Conservation (phyloP, 192 early-diverging fungal species). For the Podila minutissima region DNA sequence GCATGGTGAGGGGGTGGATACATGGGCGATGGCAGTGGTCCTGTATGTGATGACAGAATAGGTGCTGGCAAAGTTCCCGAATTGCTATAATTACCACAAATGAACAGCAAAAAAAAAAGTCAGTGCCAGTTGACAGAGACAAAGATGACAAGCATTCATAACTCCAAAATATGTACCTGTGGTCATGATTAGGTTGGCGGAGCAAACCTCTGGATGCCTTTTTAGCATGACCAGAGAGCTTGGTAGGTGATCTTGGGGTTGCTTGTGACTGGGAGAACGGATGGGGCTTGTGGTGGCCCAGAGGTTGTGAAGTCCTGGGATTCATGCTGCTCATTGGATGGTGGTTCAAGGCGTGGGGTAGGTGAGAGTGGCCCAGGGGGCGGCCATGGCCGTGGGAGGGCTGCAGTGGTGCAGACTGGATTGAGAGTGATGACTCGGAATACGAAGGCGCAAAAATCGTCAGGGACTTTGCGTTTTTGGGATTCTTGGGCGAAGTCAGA, state of each 20-base stretch:
- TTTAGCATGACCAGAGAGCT: slow-evolving; percentile 23
- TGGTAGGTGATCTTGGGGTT: slow-evolving; percentile 5
- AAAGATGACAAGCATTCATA: neutral
- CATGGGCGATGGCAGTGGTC: slow-evolving; percentile 55
- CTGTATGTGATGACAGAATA: slow-evolving; percentile 47
- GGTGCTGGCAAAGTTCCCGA: slow-evolving; percentile 45
- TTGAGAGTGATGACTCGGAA: slow-evolving; percentile 49
- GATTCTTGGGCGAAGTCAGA: slow-evolving; percentile 52
- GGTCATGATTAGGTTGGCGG: slow-evolving; percentile 24
- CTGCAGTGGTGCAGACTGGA: slow-evolving; percentile 61
- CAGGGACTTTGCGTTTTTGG: slow-evolving; percentile 57
- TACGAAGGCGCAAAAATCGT: slow-evolving; percentile 64
- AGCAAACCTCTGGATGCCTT: slow-evolving; percentile 26
- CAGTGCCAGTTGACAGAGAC: neutral
- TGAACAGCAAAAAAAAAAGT: neutral
- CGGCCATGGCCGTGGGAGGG: slow-evolving; percentile 47
- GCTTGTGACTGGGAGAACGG: slow-evolving; percentile 21
- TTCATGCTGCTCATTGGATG: slow-evolving; percentile 19
- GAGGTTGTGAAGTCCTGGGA: slow-evolving; percentile 39
- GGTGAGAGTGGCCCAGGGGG: neutral
- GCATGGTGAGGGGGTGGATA: slow-evolving; percentile 34
- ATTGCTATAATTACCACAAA: slow-evolving; percentile 13
- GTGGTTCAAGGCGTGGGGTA: neutral
- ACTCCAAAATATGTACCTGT: slow-evolving; percentile 16
- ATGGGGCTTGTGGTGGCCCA: slow-evolving; percentile 39